phyloP scores from a whole-genome alignment of 225 moss, liverwort and hornwort species.

The Sphagnum tenellum region DNA sequence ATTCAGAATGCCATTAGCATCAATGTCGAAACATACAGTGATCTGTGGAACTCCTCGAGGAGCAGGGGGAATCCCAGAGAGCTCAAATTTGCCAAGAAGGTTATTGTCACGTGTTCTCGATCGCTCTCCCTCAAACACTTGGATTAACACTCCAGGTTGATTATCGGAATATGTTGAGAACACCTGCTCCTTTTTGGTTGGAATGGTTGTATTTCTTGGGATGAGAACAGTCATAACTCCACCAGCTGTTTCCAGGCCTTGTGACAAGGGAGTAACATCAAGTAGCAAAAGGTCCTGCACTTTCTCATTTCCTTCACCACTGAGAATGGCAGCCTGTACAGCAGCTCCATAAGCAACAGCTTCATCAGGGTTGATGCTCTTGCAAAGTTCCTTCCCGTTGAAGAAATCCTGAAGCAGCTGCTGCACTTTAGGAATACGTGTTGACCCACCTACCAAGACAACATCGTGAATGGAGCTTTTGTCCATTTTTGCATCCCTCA shows the following conservation, averaged over 20 bases:
- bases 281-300: constrained; percentile 27
- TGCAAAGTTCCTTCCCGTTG: constrained; percentile 30
- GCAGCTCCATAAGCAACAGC: constrained; percentile 26
- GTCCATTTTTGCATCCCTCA: constrained; percentile 8
- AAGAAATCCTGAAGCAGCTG: constrained; percentile 21
- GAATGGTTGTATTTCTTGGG: constrained; percentile 1
- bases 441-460: constrained; percentile 31
- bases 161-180: constrained; percentile 1
- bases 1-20: constrained; percentile 26
- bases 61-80: constrained; percentile 16
- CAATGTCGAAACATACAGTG: constrained; percentile 20
- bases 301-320: constrained; percentile 32
- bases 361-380: constrained; percentile 29
- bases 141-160: constrained; percentile 14
- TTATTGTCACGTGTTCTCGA: constrained; percentile 20
- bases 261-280: constrained; percentile 8
- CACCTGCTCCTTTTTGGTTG: constrained; percentile 11
- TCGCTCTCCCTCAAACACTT: constrained; percentile 36
- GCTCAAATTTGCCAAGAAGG: constrained; percentile 20
- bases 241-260: constrained; percentile 11
- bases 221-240: neutral
- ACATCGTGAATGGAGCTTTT: constrained; percentile 27
- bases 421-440: constrained; percentile 35
- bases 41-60: constrained; percentile 8
- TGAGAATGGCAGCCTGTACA: constrained; percentile 21